Conservation (phyloP, 768 basidiomycete genomes). For the Lentinula guzmanii region DNA sequence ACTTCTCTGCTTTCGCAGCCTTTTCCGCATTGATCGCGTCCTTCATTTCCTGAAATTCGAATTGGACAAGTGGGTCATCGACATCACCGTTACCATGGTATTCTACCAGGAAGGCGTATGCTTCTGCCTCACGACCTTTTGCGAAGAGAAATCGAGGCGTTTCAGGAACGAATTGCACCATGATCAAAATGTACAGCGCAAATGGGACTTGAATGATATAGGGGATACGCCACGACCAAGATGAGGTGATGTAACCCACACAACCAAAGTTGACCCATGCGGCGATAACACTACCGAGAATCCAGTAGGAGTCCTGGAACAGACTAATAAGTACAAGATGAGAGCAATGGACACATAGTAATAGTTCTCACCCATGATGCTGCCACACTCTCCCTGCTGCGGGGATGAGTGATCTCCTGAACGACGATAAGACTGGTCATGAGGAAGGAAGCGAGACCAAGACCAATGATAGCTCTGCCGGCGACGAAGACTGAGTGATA, state of each 20-base stretch:
- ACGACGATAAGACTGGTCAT: background rate
- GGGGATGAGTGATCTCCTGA: background rate
- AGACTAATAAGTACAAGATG: background rate
- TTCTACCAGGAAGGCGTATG: slow-evolving; percentile 29
- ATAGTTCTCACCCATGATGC: background rate
- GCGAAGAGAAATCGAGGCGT: slow-evolving; percentile 31
- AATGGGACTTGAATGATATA: slow-evolving; percentile 27
- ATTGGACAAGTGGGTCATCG: background rate
- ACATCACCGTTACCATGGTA: slow-evolving; percentile 33
- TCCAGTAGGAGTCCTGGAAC: background rate
- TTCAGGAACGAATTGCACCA: slow-evolving; percentile 38
- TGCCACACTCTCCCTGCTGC: background rate
- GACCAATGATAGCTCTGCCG: background rate
- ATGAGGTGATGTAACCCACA: background rate
- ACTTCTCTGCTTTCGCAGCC: background rate
- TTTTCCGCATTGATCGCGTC: background rate
- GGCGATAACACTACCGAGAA: background rate
- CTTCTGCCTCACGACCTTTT: slow-evolving; percentile 27
- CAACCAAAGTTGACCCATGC: background rate
- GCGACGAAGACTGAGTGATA: background rate
- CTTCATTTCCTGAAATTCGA: background rate
- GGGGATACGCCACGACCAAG: slow-evolving; percentile 41
- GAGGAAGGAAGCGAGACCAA: background rate
- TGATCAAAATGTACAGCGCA: slow-evolving; percentile 18
- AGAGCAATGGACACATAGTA: background rate